Percentiles rank a stretch among this genome's conserved stretches.
phyloP scores from a whole-genome alignment of 495 filamentous ascomycete species.

The Aspergillus indologenus region DNA sequence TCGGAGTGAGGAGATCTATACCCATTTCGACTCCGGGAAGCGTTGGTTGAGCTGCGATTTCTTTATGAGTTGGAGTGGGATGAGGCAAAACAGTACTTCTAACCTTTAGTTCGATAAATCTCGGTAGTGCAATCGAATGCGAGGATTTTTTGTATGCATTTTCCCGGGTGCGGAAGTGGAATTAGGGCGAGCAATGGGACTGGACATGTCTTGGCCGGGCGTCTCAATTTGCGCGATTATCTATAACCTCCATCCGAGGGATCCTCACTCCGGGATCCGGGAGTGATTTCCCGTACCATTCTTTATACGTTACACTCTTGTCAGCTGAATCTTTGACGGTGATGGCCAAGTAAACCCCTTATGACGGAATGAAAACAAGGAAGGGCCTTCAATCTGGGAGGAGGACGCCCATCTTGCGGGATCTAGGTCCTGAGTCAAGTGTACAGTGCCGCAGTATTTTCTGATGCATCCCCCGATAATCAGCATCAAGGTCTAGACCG shows the following conservation, averaged over 20 bases:
- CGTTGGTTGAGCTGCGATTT: constrained; percentile 7
- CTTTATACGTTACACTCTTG: not conserved
- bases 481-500: not conserved
- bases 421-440: no score
- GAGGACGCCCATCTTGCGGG: no score
- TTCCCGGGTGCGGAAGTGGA: no score
- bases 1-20: constrained; percentile 17
- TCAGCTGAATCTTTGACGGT: not conserved
- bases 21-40: constrained; percentile 16
- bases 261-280: not conserved
- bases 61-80: not conserved
- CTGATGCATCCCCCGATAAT: not conserved
- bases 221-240: not conserved
- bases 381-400: not conserved
- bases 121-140: constrained; percentile 5
- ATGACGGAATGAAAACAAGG: not conserved
- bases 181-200: not conserved
- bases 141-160: constrained; percentile 1
- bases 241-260: not conserved
- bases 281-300: not conserved
- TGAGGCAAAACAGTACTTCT: not conserved
- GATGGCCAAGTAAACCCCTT: not conserved
- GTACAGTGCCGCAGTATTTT: not conserved
- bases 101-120: constrained; percentile 2
- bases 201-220: not conserved